Evolutionary conservation across 1,284 basidiomycete species (phyloP), one percentile per base, ranked within the genome.

Genomic region (Vanrija humicola): DNA sequence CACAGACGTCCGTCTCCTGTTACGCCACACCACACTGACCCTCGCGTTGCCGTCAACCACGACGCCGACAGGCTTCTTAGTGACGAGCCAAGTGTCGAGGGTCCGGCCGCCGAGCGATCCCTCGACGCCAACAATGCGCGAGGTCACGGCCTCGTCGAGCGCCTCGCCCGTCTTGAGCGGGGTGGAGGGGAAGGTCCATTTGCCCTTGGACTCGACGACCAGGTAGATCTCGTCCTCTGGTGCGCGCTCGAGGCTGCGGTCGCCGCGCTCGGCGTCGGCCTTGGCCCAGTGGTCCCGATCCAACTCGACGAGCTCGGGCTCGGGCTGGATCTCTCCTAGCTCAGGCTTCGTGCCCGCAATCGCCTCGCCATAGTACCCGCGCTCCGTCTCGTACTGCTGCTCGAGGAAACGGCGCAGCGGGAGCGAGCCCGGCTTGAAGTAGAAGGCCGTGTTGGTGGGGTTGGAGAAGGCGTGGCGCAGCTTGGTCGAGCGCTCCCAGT

Each of bases 361-460:
- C 8, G 76, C 77, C 0, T 80, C 73, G 0, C 89, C 89, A 73
- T 90, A 92, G 1, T 85, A 85, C 52, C 80, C 78, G 39, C 79
- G 78, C 66, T 91, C 89, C 49, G 86, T 82, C 60, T 80, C 79
- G 54, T 84, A 82, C 68, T 92, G 87, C 65, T 89, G 84, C 50
- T 83, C 74, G 47, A 81, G 84, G 72, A 93, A 97, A 48, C 87
- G 83, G 43, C 86, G 85, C 72, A 94, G 87, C 34, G 95, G 83
- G 3, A 91, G 81, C 0, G 90, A 90, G 1, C 93, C 94, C 56
- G 87, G 85, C 76, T 94, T 94, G 82, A 97, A 98, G 81, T 96
- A 98, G 75, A 96, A 95, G 43, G 91, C 86, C 54, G 85, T 83
- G 16, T 90, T 87, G 74, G 92, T 87, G 0, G 94, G 93, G 69